Evolutionary conservation across 108 stramenopile species (phyloP).

Genomic region (Skeletonema costatum): DNA sequence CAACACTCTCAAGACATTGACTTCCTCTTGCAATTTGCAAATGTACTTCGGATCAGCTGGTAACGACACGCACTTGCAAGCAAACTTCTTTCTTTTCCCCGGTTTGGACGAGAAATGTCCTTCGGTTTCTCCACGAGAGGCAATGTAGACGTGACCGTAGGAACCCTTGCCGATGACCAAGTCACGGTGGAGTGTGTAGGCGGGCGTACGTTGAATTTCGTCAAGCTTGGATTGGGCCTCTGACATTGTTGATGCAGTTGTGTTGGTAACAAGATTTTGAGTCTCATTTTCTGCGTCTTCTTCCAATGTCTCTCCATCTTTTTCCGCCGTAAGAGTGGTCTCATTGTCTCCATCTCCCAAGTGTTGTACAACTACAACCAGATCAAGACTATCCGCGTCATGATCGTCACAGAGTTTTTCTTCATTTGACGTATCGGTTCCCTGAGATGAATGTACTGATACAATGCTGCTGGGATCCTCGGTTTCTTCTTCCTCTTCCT

Average conservation of each 20-base stretch:
- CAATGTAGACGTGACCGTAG: slow-evolving; percentile 92
- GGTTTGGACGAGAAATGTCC: slow-evolving; percentile 54
- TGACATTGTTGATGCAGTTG: background rate
- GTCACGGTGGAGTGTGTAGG: slow-evolving; percentile 87
- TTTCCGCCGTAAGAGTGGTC: background rate
- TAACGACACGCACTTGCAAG: slow-evolving; percentile 90
- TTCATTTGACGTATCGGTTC: background rate
- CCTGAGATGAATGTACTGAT: background rate
- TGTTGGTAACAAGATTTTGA: background rate
- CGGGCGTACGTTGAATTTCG: slow-evolving; percentile 69
- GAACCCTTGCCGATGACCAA: slow-evolving; percentile 90
- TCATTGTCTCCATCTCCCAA: background rate
- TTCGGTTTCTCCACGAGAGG: slow-evolving; percentile 81
- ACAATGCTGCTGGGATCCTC: background rate
- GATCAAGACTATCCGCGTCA: background rate
- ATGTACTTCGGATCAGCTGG: slow-evolving; percentile 91
- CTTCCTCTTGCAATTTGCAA: slow-evolving; percentile 92
- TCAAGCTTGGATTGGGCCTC: slow-evolving; percentile 23
- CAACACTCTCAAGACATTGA: slow-evolving; percentile 87
- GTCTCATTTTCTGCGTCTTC: too few relatives aligned
- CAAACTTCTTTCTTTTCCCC: slow-evolving; percentile 88
- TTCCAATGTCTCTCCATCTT: background rate
- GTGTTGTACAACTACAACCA: background rate
- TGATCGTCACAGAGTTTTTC: background rate
- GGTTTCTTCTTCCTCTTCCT: background rate